phyloP scores from a whole-genome alignment of 768 basidiomycete species.

The Aureoboletus auriporus region DNA sequence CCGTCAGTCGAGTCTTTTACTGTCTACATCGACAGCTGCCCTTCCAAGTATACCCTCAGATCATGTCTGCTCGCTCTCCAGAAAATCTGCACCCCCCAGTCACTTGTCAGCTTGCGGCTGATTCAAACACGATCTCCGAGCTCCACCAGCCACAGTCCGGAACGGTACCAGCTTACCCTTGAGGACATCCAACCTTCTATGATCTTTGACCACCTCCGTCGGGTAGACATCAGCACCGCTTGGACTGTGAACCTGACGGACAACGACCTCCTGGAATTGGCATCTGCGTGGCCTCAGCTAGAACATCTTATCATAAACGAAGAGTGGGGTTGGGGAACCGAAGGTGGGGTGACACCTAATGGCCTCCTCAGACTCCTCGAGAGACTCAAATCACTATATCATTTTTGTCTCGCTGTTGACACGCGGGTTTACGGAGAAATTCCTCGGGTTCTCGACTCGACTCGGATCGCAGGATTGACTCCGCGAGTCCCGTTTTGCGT shows the following conservation, averaged over 20 bases:
- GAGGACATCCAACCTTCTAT: constrained; percentile 17
- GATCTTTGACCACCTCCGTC: constrained; percentile 9
- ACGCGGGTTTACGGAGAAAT: constrained; percentile 1
- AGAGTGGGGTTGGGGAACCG: constrained; percentile 17
- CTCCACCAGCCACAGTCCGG: neutral
- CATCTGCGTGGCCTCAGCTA: constrained; percentile 15
- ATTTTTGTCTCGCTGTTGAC: constrained; percentile 8
- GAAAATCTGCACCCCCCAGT: constrained; percentile 5
- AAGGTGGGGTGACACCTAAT: constrained; percentile 13
- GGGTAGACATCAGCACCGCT: constrained; percentile 9
- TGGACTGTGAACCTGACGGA: constrained; percentile 11
- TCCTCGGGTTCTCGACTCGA: neutral
- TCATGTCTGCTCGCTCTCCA: constrained; percentile 3
- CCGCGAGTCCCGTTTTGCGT: constrained; percentile 7
- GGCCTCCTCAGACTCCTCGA: constrained; percentile 16
- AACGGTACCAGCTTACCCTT: constrained; percentile 10
- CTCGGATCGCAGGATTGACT: neutral
- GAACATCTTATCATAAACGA: constrained; percentile 15
- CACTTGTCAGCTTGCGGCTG: constrained; percentile 5
- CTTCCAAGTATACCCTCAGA: constrained; percentile 5
- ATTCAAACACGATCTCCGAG: constrained; percentile 7
- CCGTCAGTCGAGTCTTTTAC: constrained; percentile 8
- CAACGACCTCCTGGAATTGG: constrained; percentile 10
- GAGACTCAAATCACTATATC: neutral
- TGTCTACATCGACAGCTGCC: constrained; percentile 7